A percentile compares a stretch with the other conserved stretches of the same genome.
These are phyloP conservation scores for Aspergillus diversus DNA, from an alignment of 495 filamentous ascomycete genomes.

Conservation along the genomic window DNA sequence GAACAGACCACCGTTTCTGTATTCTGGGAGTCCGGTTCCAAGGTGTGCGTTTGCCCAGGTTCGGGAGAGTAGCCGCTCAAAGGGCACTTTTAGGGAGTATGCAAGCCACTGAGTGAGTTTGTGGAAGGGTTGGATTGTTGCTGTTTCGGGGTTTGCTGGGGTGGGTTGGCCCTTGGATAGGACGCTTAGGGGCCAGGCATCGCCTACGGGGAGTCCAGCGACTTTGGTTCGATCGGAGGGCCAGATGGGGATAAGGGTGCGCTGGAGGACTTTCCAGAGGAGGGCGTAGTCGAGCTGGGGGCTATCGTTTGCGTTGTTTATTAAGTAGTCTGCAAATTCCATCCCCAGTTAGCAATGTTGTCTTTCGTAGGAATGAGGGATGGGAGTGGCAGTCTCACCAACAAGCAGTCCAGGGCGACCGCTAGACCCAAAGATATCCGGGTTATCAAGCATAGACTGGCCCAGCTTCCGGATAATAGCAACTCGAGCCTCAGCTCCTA, in stretches of 20 bases:
- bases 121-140: constrained; percentile 64
- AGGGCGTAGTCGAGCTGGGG: constrained; percentile 33
- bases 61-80: constrained; percentile 74
- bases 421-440: constrained; percentile 53
- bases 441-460: constrained; percentile 47
- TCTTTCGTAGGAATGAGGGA: neutral
- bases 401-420: constrained; percentile 60
- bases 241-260: constrained; percentile 56
- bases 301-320: constrained; percentile 23
- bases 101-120: constrained; percentile 90
- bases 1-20: constrained; percentile 84
- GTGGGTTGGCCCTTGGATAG: constrained; percentile 23
- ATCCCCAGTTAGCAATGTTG: neutral
- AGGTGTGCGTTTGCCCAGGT: constrained; percentile 78
- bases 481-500: constrained; percentile 53
- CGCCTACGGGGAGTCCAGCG: constrained; percentile 55
- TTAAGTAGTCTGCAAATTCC: constrained; percentile 51
- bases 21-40: constrained; percentile 84
- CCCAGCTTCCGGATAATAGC: constrained; percentile 52
- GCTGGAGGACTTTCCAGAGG: constrained; percentile 57
- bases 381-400: constrained; percentile 36
- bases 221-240: constrained; percentile 57
- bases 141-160: constrained; percentile 15
- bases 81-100: constrained; percentile 88
- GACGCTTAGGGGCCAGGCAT: constrained; percentile 56